Percentiles rank a stretch among this genome's conserved stretches.
Evolutionary conservation across 2,329 filamentous ascomycete genomes (phyloP).

Genomic region (Phyllosticta citrichinensis): DNA sequence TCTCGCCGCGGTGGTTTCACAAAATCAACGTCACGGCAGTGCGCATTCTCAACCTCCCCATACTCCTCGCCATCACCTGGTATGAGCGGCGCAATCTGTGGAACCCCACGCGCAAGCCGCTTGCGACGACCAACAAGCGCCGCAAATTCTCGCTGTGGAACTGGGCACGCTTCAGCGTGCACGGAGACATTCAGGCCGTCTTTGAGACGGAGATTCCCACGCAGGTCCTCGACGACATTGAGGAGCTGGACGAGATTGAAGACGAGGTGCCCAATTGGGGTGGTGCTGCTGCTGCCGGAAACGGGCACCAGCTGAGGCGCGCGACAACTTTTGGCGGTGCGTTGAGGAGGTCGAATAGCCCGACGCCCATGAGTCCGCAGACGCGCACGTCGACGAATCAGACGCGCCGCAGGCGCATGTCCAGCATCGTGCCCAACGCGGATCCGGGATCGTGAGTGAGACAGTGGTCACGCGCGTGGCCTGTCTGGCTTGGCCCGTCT

Average conservation of each 20-base stretch:
- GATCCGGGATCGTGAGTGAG: neutral
- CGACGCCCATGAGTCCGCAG: neutral
- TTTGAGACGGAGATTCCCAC: slow-evolving; percentile 63
- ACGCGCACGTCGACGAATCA: neutral
- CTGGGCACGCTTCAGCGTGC: slow-evolving; percentile 57
- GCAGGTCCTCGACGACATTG: slow-evolving; percentile 35
- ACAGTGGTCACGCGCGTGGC: too few species aligned
- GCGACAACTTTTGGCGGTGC: neutral
- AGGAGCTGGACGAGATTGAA: slow-evolving; percentile 39
- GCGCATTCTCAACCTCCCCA: slow-evolving; percentile 62
- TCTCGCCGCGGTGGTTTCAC: slow-evolving; percentile 79
- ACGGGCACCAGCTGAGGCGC: slow-evolving; percentile 2
- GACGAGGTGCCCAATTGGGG: slow-evolving; percentile 29
- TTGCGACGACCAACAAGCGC: slow-evolving; percentile 25
- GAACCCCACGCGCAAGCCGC: slow-evolving; percentile 34
- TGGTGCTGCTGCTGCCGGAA: slow-evolving; percentile 25
- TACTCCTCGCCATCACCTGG: slow-evolving; percentile 60
- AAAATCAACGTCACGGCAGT: slow-evolving; percentile 76
- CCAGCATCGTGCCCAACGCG: neutral
- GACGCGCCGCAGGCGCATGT: neutral
- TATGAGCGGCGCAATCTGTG: slow-evolving; percentile 63
- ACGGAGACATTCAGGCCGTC: slow-evolving; percentile 62
- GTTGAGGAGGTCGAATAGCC: neutral
- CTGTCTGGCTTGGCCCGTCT: neutral
- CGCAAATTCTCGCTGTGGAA: slow-evolving; percentile 50